Conservation (phyloP, 805 yeast genomes). For the Teunomyces kruisii region DNA sequence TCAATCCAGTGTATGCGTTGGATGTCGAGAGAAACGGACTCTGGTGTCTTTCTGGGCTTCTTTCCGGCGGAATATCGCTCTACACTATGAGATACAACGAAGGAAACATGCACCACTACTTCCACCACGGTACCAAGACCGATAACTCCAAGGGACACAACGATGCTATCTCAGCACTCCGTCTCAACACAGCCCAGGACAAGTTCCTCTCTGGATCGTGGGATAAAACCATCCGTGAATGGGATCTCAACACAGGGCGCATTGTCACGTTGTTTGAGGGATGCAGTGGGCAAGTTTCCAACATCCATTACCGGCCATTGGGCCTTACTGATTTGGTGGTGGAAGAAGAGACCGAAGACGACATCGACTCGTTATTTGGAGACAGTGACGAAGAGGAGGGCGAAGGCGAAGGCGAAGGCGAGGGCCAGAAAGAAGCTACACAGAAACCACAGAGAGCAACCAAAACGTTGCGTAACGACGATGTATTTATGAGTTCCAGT, state of each 20-base stretch:
- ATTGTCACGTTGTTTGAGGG: conserved; percentile 49
- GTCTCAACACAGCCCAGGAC: conserved; percentile 60
- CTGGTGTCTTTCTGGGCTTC: conserved; percentile 82
- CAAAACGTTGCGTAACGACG: conserved; percentile 33
- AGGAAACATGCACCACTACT: conserved; percentile 77
- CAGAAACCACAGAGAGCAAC: conserved; percentile 10
- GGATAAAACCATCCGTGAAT: conserved; percentile 77
- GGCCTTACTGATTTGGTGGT: conserved; percentile 47
- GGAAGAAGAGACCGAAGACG: conserved; percentile 27
- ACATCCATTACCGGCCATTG: conserved; percentile 67
- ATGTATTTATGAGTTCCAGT: conserved; percentile 72
- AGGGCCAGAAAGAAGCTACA: conserved; percentile 14
- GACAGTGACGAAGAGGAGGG: conserved; percentile 42
- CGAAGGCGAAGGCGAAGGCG: conserved; percentile 36
- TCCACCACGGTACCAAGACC: conserved; percentile 42
- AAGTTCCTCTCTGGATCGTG: conserved; percentile 80
- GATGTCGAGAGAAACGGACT: conserved; percentile 80
- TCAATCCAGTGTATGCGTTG: conserved; percentile 85
- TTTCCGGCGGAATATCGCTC: conserved; percentile 81
- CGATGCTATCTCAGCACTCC: conserved; percentile 71
- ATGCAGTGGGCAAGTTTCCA: conserved; percentile 76
- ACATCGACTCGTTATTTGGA: conserved; percentile 50
- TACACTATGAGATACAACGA: conserved; percentile 83
- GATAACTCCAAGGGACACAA: conserved; percentile 49
- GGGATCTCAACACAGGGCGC: conserved; percentile 84